Percentiles rank a stretch among this genome's conserved stretches.
These are phyloP conservation scores for Alternaria ventricosa DNA, from an alignment of 2,329 filamentous ascomycete genomes.

Conservation along the genomic window DNA sequence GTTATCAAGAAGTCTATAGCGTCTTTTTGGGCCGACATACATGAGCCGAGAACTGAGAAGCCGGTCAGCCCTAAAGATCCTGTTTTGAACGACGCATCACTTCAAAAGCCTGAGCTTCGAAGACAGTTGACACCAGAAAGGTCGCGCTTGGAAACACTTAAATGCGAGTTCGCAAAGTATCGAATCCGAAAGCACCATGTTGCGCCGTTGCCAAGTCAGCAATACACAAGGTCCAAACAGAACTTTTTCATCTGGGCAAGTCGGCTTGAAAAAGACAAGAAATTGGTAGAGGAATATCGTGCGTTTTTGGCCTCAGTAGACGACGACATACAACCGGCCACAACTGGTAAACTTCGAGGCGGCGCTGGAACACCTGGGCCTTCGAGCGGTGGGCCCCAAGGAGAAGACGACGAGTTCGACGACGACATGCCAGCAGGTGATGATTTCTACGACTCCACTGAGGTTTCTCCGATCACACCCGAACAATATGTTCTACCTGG, in stretches of 20 bases:
- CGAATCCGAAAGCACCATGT: not conserved
- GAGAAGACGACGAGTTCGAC: not conserved
- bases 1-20: not conserved
- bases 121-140: not conserved
- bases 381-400: not conserved
- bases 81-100: too few relatives aligned
- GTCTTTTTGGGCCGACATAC: not conserved
- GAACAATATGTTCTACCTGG: not conserved
- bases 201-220: not conserved
- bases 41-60: too few relatives aligned
- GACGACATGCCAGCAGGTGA: not conserved
- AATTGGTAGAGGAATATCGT: not conserved
- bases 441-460: not conserved
- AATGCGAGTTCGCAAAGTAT: not conserved
- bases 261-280: not conserved
- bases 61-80: too few relatives aligned
- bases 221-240: too few relatives aligned
- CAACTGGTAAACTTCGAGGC: not conserved
- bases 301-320: too few relatives aligned
- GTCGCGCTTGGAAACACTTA: not conserved
- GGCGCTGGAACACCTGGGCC: not conserved
- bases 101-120: not conserved
- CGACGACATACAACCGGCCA: not conserved
- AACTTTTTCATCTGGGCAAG: not conserved
- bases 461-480: not conserved